phyloP scores from a whole-genome alignment of 2,329 filamentous ascomycete genomes.

The Drechslerella coelobrocha region DNA sequence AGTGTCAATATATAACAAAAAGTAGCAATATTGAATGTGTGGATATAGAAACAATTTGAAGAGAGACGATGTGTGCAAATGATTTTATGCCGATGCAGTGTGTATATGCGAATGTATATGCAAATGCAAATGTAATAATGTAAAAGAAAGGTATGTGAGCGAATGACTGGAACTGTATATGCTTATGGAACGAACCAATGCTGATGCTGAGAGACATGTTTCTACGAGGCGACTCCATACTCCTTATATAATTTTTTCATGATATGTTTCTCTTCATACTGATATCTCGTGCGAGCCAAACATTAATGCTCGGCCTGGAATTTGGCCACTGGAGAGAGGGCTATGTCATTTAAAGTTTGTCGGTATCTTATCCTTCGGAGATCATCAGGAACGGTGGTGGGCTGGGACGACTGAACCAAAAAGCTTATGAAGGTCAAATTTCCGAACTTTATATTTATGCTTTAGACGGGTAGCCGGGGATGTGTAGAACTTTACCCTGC shows the following conservation, averaged over 20 bases:
- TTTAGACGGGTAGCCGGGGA: no score
- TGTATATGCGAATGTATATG: constrained; percentile 3
- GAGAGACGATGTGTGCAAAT: no score
- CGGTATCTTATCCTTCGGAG: no score
- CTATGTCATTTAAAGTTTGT: neutral
- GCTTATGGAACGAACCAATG: constrained; percentile 15
- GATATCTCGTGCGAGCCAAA: no score
- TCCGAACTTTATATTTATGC: no score
- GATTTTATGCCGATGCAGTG: no score
- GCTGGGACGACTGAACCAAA: no score
- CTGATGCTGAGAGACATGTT: constrained; percentile 13
- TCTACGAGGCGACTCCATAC: constrained; percentile 7
- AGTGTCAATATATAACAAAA: constrained; percentile 21
- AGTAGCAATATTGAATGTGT: no score
- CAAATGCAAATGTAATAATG: neutral
- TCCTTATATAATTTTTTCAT: neutral
- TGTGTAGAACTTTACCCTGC: no score
- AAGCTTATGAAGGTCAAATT: no score
- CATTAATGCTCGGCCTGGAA: neutral
- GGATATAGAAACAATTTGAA: no score
- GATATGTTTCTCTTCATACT: neutral
- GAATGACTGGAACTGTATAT: constrained; percentile 18
- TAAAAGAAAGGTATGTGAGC: constrained; percentile 7
- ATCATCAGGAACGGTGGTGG: no score
- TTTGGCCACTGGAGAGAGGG: neutral